Conservation (phyloP, 129 eudicot genomes). For the Saussurea involucrata region DNA sequence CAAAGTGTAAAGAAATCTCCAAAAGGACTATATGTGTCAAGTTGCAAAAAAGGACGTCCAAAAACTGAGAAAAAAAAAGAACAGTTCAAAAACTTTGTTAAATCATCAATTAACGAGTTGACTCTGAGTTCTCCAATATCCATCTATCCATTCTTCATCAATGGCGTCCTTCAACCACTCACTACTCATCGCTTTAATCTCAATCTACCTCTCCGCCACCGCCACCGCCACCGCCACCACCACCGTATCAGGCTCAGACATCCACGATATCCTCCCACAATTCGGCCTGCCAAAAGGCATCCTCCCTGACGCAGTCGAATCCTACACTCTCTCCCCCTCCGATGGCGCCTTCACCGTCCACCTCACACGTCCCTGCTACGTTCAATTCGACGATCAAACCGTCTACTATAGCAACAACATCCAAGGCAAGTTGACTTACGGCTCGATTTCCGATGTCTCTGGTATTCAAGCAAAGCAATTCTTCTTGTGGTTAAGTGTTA, state of each 20-base stretch:
- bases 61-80: too few species aligned
- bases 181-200: slow-evolving; percentile 17
- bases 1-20: too few species aligned
- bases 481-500: slow-evolving; percentile 67
- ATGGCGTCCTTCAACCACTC: slow-evolving; percentile 24
- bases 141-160: slow-evolving; percentile 2
- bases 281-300: slow-evolving; percentile 78
- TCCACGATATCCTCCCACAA: slow-evolving; percentile 69
- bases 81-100: neutral
- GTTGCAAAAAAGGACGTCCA: too few species aligned
- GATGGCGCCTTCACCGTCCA: slow-evolving; percentile 46
- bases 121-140: slow-evolving; percentile 10
- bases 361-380: slow-evolving; percentile 57
- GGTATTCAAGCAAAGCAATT: slow-evolving; percentile 81
- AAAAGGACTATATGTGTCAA: too few species aligned
- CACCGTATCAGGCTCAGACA: slow-evolving; percentile 23
- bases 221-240: neutral
- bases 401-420: slow-evolving; percentile 50
- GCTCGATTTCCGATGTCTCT: slow-evolving; percentile 56
- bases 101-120: slow-evolving; percentile 1
- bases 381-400: slow-evolving; percentile 54
- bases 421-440: slow-evolving; percentile 56
- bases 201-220: slow-evolving; percentile 16
- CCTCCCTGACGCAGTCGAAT: slow-evolving; percentile 52
- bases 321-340: slow-evolving; percentile 52